Conservation (phyloP, 768 basidiomycete species). For the Mycena chlorophos region DNA sequence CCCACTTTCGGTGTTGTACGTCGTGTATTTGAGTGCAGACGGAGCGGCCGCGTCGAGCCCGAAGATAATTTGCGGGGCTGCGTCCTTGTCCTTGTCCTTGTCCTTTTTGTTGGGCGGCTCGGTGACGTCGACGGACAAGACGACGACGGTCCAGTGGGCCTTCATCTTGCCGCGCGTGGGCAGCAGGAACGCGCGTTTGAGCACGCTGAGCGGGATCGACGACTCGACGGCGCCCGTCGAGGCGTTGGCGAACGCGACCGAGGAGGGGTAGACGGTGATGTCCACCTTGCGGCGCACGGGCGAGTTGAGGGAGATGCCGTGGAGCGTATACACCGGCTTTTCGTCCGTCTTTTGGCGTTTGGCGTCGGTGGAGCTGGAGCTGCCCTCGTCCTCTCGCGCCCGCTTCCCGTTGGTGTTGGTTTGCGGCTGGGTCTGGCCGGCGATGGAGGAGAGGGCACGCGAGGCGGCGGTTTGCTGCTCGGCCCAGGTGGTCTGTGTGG, state of each 20-base stretch:
- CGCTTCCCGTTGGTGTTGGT: constrained; percentile 39
- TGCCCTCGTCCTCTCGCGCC: constrained; percentile 28
- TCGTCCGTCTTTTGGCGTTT: constrained; percentile 25
- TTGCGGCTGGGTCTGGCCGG: constrained; percentile 21
- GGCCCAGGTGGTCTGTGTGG: constrained; percentile 37
- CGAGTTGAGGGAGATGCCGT: constrained; percentile 66
- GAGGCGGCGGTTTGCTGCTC: constrained; percentile 36
- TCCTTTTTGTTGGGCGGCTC: constrained; percentile 41
- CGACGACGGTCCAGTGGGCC: constrained; percentile 69
- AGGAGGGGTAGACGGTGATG: constrained; percentile 52
- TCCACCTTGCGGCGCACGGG: constrained; percentile 78
- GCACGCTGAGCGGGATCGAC: constrained; percentile 46
- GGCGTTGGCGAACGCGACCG: constrained; percentile 55
- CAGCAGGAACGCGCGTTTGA: constrained; percentile 67
- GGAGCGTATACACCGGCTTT: constrained; percentile 55
- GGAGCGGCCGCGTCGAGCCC: constrained; percentile 63
- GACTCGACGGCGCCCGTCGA: constrained; percentile 50
- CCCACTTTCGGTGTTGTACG: constrained; percentile 30
- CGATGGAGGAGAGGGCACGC: constrained; percentile 32
- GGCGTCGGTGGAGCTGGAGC: constrained; percentile 9
- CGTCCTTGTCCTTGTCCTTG: constrained; percentile 25
- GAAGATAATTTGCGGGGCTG: constrained; percentile 63
- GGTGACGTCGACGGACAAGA: constrained; percentile 58
- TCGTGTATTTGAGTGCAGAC: constrained; percentile 45
- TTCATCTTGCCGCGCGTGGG: constrained; percentile 74